phyloP scores from a whole-genome alignment of 768 basidiomycete genomes.

The Psilocybe cyanescens region DNA sequence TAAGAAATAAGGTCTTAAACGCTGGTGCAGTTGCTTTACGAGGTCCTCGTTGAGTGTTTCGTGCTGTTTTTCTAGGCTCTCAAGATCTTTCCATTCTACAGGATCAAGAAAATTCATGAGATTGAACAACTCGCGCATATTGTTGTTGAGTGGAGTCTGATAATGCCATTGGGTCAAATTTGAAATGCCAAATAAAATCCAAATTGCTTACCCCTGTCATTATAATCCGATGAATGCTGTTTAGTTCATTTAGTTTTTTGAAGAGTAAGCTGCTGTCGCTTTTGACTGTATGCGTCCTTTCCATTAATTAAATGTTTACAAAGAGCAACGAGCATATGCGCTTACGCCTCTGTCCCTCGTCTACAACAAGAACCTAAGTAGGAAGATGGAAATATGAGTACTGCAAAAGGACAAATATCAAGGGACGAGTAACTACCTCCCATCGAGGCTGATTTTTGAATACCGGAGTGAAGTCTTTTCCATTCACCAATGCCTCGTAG shows the following conservation, averaged over 20 bases:
- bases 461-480: conserved; percentile 69
- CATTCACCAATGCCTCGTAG: conserved; percentile 79
- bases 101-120: conserved; percentile 96
- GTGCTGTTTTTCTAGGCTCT: conserved; percentile 73
- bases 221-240: conserved; percentile 77
- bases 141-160: conserved; percentile 95
- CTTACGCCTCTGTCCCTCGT: conserved; percentile 91
- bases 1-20: conserved; percentile 88
- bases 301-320: neutral
- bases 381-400: conserved; percentile 1
- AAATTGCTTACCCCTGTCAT: conserved; percentile 76
- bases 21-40: conserved; percentile 76
- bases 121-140: conserved; percentile 95
- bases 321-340: conserved; percentile 11
- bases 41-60: conserved; percentile 80
- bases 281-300: conserved; percentile 61
- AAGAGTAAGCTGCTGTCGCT: conserved; percentile 81
- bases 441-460: conserved; percentile 88
- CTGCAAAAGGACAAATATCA: neutral
- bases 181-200: neutral
- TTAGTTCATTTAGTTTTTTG: conserved; percentile 80
- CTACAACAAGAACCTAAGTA: conserved; percentile 75
- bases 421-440: conserved; percentile 56
- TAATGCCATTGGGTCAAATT: neutral
- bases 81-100: conserved; percentile 73